phyloP scores from a whole-genome alignment of 352 stramenopile genomes.

The Phytophthora parvispora region DNA sequence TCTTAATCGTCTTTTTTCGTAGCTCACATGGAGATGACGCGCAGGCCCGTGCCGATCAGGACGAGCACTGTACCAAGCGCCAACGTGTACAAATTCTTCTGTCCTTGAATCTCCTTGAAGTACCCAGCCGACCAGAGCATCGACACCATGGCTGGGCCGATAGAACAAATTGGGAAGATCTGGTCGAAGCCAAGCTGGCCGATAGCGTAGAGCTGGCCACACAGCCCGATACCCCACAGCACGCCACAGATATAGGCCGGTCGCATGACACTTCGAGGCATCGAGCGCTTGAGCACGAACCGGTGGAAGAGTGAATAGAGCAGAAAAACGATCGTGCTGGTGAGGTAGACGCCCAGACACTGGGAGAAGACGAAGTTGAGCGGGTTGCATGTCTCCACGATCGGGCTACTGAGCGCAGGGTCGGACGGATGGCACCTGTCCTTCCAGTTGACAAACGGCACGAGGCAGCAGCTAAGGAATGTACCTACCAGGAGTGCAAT shows the following conservation, averaged over 20 bases:
- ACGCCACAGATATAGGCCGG: constrained; percentile 84
- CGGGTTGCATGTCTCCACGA: constrained; percentile 79
- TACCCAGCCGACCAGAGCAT: constrained; percentile 89
- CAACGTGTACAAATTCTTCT: constrained; percentile 69
- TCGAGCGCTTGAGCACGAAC: constrained; percentile 78
- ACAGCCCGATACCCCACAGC: constrained; percentile 77
- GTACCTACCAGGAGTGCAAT: constrained; percentile 75
- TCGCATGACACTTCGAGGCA: constrained; percentile 86
- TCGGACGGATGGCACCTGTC: constrained; percentile 54
- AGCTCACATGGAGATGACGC: constrained; percentile 60
- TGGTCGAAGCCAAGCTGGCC: constrained; percentile 83
- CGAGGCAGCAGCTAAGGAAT: constrained; percentile 81
- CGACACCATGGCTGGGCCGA: constrained; percentile 84
- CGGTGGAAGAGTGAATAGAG: constrained; percentile 84
- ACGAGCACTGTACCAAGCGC: constrained; percentile 70
- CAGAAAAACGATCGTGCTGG: constrained; percentile 79
- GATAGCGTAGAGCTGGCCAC: constrained; percentile 78
- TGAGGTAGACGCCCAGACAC: constrained; percentile 85
- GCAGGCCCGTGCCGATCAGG: constrained; percentile 73
- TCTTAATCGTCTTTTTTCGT: background rate
- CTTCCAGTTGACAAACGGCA: constrained; percentile 86
- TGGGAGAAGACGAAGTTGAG: constrained; percentile 89
- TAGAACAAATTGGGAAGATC: constrained; percentile 85
- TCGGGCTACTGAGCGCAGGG: constrained; percentile 16
- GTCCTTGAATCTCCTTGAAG: constrained; percentile 86